A percentile compares a stretch with the other conserved stretches of the same genome.
phyloP scores from a whole-genome alignment of 495 filamentous ascomycete genomes.

The Mycothermus thermophilus region DNA sequence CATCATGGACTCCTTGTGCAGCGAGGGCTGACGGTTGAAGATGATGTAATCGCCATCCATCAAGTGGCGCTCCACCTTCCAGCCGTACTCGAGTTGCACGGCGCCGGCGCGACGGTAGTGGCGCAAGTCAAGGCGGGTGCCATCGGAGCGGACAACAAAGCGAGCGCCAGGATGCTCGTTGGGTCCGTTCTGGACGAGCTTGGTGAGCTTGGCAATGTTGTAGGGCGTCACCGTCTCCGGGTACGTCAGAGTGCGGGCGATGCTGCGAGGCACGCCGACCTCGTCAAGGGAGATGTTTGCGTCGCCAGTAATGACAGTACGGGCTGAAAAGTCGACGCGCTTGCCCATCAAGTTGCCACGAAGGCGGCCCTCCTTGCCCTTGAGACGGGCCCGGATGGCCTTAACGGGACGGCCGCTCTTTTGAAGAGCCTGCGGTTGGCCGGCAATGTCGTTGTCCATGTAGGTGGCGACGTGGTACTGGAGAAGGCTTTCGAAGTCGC shows the following conservation, averaged over 20 bases:
- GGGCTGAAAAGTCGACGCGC: slow-evolving; percentile 97
- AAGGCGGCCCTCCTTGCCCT: slow-evolving; percentile 95
- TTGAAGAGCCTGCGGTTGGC: slow-evolving; percentile 86
- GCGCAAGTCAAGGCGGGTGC: slow-evolving; percentile 84
- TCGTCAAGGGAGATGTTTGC: slow-evolving; percentile 92
- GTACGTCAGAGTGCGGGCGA: slow-evolving; percentile 82
- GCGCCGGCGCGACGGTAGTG: slow-evolving; percentile 75
- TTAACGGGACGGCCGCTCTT: slow-evolving; percentile 95
- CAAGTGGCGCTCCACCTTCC: slow-evolving; percentile 96
- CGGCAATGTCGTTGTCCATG: slow-evolving; percentile 99
- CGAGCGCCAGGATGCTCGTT: slow-evolving; percentile 89
- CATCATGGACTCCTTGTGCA: slow-evolving; percentile 99
- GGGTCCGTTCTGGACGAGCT: slow-evolving; percentile 81
- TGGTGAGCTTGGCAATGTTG: slow-evolving; percentile 85
- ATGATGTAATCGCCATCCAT: slow-evolving; percentile 94
- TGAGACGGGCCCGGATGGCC: slow-evolving; percentile 86
- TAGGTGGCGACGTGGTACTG: slow-evolving; percentile 98
- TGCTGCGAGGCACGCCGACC: slow-evolving; percentile 85
- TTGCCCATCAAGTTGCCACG: slow-evolving; percentile 99
- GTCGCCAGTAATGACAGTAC: slow-evolving; percentile 98
- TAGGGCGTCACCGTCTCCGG: slow-evolving; percentile 95
- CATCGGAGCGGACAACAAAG: slow-evolving; percentile 84
- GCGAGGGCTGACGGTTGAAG: slow-evolving; percentile 96
- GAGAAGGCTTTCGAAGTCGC: slow-evolving; percentile 80
- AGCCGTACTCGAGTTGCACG: slow-evolving; percentile 80